Conservation (phyloP, 2,329 filamentous ascomycete genomes). For the Fusarium verticillioides region DNA sequence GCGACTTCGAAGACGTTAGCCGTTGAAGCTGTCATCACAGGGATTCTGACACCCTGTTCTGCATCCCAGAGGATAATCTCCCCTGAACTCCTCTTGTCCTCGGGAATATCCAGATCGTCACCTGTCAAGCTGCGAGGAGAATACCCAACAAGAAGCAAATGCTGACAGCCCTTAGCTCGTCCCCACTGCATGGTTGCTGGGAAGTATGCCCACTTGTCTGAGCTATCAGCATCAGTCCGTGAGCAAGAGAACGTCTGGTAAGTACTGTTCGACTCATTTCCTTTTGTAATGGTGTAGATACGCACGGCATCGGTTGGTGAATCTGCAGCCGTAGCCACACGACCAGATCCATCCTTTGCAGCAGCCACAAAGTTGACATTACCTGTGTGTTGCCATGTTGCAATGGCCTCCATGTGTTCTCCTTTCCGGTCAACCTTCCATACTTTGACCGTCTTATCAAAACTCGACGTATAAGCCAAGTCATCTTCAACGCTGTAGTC, state of each 20-base stretch:
- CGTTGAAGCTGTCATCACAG: slow-evolving; percentile 61
- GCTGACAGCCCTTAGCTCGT: slow-evolving; percentile 53
- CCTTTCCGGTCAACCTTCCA: slow-evolving; percentile 60
- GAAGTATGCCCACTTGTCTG: slow-evolving; percentile 69
- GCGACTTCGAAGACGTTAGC: slow-evolving; percentile 73
- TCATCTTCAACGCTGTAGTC: slow-evolving; percentile 61
- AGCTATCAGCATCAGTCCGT: slow-evolving; percentile 47
- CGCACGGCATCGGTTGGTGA: slow-evolving; percentile 64
- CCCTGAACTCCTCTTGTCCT: slow-evolving; percentile 66
- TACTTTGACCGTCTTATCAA: slow-evolving; percentile 69
- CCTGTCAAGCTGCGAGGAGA: slow-evolving; percentile 66
- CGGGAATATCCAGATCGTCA: slow-evolving; percentile 68
- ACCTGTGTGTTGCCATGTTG: slow-evolving; percentile 66
- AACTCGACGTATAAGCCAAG: slow-evolving; percentile 68
- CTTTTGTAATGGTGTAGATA: slow-evolving; percentile 61
- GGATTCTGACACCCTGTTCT: slow-evolving; percentile 54
- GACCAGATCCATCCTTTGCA: slow-evolving; percentile 58
- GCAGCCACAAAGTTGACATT: slow-evolving; percentile 72
- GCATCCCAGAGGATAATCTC: slow-evolving; percentile 71
- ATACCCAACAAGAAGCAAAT: slow-evolving; percentile 70
- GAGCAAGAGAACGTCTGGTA: slow-evolving; percentile 57
- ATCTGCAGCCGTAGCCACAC: slow-evolving; percentile 70
- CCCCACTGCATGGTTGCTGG: slow-evolving; percentile 74
- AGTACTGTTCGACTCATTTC: slow-evolving; percentile 51
- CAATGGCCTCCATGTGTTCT: slow-evolving; percentile 54